Evolutionary conservation across 768 basidiomycete species (phyloP), one percentile per base, ranked within the genome.

Genomic region (Strobilomyces dryophilus): DNA sequence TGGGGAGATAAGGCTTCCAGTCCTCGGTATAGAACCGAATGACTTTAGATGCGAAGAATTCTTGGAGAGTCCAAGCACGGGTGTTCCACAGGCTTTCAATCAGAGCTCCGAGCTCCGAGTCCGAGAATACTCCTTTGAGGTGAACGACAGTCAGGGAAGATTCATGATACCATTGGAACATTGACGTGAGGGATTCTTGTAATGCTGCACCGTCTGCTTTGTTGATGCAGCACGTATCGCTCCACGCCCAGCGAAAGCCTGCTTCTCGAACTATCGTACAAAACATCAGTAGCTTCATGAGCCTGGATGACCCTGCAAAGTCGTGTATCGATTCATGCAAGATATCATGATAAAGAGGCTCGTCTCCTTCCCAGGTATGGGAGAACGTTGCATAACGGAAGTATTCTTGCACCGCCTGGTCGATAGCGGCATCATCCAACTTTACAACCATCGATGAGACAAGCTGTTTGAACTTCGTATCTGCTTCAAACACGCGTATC

Each of bases 141-240:
- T 63, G 57, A 40, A 63, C 60, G n/a, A 61, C 11, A 1, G 65
- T 66, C 37, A 67, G 51, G 6, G 65, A 53, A 2, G 66, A 66
- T 14, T 53, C 40, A 10, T 59, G 52, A 39, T 68, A 67, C 66
- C 66, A 67, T 43, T 47, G 47, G 31, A 60, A 68, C 66, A 67
- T 68, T 0, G 66, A 66, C 6, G 47, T 50, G 2, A 67, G 51
- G 31, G 66, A 68, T 34, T 62, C 55, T 29, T 60, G 53, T 14
- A 67, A 47, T 18, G 32, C 55, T 14, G 56, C 45, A 3, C 40
- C 47, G 24, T 58, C 59, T 45, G 24, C 12, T 15, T 42, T 42
- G 39, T 39, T 20, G 39, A 39, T 39, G 10, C 39, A 39, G 10
- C 39, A 39, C 9, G 18, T 39, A 39, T 39, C 39, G 11, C 39